A percentile compares a stretch with the other conserved stretches of the same genome.
Conservation (phyloP, 306 rosid species). For the Abrus precatorius region DNA sequence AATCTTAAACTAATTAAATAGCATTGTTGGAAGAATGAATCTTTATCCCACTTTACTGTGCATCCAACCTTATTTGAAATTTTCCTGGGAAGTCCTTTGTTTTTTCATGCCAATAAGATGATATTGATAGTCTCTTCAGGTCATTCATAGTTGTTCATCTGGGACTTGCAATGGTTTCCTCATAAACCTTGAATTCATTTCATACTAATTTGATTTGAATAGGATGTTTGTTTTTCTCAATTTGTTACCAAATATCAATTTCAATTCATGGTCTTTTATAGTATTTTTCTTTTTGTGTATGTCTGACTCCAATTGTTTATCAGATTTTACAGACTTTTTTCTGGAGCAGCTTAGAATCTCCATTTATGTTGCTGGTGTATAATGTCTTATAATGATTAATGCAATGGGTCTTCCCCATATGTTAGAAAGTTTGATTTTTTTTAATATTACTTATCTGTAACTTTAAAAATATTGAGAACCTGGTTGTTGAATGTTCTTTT, state of each 20-base stretch:
- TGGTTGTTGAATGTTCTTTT: slow-evolving; percentile 28
- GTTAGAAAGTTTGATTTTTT: not conserved
- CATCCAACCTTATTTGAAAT: slow-evolving; percentile 10
- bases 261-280: slow-evolving; percentile 15
- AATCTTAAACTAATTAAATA: slow-evolving; percentile 9
- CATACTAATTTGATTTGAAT: not conserved
- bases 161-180: not conserved
- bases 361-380: slow-evolving; percentile 26
- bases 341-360: slow-evolving; percentile 26
- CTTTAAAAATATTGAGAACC: slow-evolving; percentile 28
- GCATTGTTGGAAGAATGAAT: slow-evolving; percentile 24
- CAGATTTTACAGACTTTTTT: not conserved
- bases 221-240: slow-evolving; percentile 4
- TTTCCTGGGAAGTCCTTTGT: not conserved
- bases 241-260: slow-evolving; percentile 26
- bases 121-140: not conserved
- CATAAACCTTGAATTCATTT: not conserved
- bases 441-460: not conserved
- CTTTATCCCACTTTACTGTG: not conserved
- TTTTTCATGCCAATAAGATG: not conserved
- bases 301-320: not conserved
- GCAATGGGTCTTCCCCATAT: slow-evolving; percentile 25
- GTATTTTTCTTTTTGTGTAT: slow-evolving; percentile 22
- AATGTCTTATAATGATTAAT: slow-evolving; percentile 12
- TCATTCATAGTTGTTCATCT: slow-evolving; percentile 27